Evolutionary conservation across 2,329 filamentous ascomycete species (phyloP), one percentile per base, ranked within the genome.

Genomic region (Periconia sp.): DNA sequence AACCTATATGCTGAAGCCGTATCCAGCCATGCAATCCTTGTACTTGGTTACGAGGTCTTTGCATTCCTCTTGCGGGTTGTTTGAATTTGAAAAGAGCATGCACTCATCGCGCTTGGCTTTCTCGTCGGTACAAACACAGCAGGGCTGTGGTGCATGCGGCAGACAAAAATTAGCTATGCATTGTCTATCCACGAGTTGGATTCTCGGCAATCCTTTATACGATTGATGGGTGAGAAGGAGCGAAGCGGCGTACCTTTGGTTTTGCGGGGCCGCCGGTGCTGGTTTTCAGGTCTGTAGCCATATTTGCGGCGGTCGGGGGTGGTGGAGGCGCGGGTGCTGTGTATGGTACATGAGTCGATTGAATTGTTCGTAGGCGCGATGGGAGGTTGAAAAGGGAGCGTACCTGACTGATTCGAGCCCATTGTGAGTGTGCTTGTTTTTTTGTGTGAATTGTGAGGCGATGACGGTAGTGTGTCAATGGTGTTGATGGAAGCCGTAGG

Each of bases 81-180:
- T 82, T 56, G 90, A 83, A 58, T 85, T 92, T 52, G 91, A 96
- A 80, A 97, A 97, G 52, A 99, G 89, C 93, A 99, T 97, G 82
- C 94, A 99, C 77, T 99, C 92, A 79, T 99, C 94, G 59, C 94
- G 91, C 64, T 84, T 84, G 40, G 90, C 82, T 77, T 99, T 99
- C 76, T 99, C 92, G 43, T 94, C 86, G 73, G 92, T 97, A 85
- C 94, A 99, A 30, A 97, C 94, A 74, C 94, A 97, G 84, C 94
- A 97, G 42, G 93, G 93, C 91, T 97, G 47, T 30, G 60, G 55
- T 37, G 23, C 23, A 27, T 27, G 23, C 23, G 23, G 23, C 23
- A 27, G 23, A 8, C 23, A 8, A 27, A n/a, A 27, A 27, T 27
- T 27, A 27, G 23, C 23, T 8, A 27, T 27, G 23, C 23, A 27